These are phyloP conservation scores for Rubroshorea leprosula DNA, from an alignment of 345 rosid species.

Conservation along the genomic window DNA sequence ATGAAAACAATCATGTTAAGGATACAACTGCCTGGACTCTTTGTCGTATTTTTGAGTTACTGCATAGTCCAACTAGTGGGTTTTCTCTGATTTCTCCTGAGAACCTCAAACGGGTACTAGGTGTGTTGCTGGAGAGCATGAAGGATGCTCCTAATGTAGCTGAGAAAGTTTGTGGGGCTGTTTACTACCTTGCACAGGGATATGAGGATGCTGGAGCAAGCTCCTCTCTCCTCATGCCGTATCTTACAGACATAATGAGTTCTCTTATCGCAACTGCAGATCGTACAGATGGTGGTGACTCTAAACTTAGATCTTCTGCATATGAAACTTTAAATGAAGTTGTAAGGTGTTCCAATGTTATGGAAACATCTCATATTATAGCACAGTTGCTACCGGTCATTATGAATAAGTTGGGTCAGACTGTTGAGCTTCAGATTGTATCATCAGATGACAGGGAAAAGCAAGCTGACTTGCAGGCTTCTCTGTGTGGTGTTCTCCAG, in stretches of 20 bases:
- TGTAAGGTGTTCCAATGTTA: slow-evolving; percentile 67
- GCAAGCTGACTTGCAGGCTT: slow-evolving; percentile 87
- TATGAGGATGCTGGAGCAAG: slow-evolving; percentile 70
- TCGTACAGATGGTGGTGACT: slow-evolving; percentile 62
- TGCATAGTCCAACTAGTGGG: slow-evolving; percentile 65
- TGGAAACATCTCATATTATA: slow-evolving; percentile 58
- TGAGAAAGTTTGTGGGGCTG: slow-evolving; percentile 90
- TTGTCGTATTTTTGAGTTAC: slow-evolving; percentile 74
- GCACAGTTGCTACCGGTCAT: slow-evolving; percentile 72
- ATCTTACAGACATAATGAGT: slow-evolving; percentile 55
- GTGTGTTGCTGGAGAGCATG: slow-evolving; percentile 65
- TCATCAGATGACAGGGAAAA: slow-evolving; percentile 85
- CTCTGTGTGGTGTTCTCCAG: slow-evolving; percentile 86
- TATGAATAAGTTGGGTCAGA: slow-evolving; percentile 64
- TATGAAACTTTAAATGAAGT: slow-evolving; percentile 94
- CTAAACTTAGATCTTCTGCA: slow-evolving; percentile 74
- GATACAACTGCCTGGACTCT: slow-evolving; percentile 96
- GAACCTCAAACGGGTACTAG: slow-evolving; percentile 54
- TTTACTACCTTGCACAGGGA: slow-evolving; percentile 91
- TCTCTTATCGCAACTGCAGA: slow-evolving; percentile 64
- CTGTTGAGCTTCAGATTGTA: slow-evolving; percentile 61
- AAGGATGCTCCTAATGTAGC: slow-evolving; percentile 82
- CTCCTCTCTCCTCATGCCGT: slow-evolving; percentile 65
- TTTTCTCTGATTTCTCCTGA: slow-evolving; percentile 56
- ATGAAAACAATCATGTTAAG: slow-evolving; percentile 77